Percentiles rank a stretch among this genome's conserved stretches.
These are phyloP conservation scores for Pythium coloratum DNA, from an alignment of 352 stramenopile genomes.

Conservation along the genomic window DNA sequence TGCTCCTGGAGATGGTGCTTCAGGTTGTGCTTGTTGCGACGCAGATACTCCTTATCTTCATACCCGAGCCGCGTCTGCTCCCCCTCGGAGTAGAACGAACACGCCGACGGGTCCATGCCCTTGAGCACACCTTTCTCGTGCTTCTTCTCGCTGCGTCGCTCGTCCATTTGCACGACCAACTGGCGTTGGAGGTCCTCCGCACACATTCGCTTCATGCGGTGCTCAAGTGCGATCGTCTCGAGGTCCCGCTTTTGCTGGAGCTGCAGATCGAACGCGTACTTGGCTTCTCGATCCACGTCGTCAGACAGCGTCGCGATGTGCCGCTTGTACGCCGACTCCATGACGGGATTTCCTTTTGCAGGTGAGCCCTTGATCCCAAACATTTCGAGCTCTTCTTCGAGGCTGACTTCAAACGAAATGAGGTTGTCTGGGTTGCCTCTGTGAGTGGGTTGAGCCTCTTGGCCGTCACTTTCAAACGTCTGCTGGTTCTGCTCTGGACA, in stretches of 20 bases:
- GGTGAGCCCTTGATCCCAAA: slow-evolving; percentile 50
- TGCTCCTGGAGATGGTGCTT: slow-evolving; percentile 60
- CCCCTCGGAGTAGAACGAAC: slow-evolving; percentile 60
- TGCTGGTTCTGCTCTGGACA: slow-evolving; percentile 1
- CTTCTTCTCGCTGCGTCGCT: slow-evolving; percentile 28
- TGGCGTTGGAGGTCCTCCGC: slow-evolving; percentile 64
- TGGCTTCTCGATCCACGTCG: slow-evolving; percentile 57
- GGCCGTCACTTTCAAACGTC: slow-evolving; percentile 37
- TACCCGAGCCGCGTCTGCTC: slow-evolving; percentile 52
- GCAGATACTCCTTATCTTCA: slow-evolving; percentile 46
- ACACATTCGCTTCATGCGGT: slow-evolving; percentile 42
- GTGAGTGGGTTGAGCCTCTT: slow-evolving; percentile 46
- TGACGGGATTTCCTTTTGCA: slow-evolving; percentile 35
- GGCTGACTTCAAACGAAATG: slow-evolving; percentile 38
- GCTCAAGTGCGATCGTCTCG: slow-evolving; percentile 50
- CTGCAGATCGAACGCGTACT: slow-evolving; percentile 54
- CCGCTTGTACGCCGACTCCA: slow-evolving; percentile 62
- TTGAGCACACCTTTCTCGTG: slow-evolving; percentile 38
- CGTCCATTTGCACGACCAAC: slow-evolving; percentile 53
- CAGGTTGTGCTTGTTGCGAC: slow-evolving; percentile 47
- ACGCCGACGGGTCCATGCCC: slow-evolving; percentile 40
- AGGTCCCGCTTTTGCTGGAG: slow-evolving; percentile 60
- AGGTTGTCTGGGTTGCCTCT: slow-evolving; percentile 57
- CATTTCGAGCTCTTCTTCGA: slow-evolving; percentile 58
- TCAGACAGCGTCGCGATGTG: slow-evolving; percentile 50